phyloP scores from a whole-genome alignment of 148 eudicot species.

The Dianthus caryophyllus region DNA sequence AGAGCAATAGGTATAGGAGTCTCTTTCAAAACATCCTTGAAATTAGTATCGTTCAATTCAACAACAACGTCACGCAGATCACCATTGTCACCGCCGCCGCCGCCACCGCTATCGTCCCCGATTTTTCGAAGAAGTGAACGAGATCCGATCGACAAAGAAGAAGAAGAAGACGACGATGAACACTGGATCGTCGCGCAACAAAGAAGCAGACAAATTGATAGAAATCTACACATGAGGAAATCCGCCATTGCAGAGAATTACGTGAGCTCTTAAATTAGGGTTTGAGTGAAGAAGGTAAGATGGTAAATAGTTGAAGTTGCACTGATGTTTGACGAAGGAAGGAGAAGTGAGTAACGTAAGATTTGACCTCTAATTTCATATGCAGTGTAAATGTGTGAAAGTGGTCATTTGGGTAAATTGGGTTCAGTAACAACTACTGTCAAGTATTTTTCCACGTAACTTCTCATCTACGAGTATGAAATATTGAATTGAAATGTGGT shows the following conservation, averaged over 20 bases:
- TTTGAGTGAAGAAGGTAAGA: no score
- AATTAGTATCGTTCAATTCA: conserved; percentile 69
- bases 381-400: no score
- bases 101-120: conserved; percentile 12
- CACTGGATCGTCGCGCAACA: conserved; percentile 18
- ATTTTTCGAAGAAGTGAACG: conserved; percentile 57
- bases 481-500: no score
- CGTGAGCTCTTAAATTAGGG: no score
- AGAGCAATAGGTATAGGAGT: conserved; percentile 70
- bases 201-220: conserved; percentile 19
- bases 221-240: conserved; percentile 23
- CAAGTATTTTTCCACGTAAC: conserved; percentile 33
- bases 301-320: no score
- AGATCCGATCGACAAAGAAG: conserved; percentile 40
- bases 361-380: no score
- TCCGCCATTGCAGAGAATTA: background rate
- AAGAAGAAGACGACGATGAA: conserved; percentile 44
- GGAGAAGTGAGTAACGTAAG: no score
- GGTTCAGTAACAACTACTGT: conserved; percentile 9
- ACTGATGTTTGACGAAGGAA: no score
- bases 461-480: no score
- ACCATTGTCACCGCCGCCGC: background rate
- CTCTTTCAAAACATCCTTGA: conserved; percentile 54
- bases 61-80: conserved; percentile 45
- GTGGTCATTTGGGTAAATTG: no score